These are phyloP conservation scores for Solanum ossicruentum DNA, from an alignment of 257 asterid species.

Conservation along the genomic window DNA sequence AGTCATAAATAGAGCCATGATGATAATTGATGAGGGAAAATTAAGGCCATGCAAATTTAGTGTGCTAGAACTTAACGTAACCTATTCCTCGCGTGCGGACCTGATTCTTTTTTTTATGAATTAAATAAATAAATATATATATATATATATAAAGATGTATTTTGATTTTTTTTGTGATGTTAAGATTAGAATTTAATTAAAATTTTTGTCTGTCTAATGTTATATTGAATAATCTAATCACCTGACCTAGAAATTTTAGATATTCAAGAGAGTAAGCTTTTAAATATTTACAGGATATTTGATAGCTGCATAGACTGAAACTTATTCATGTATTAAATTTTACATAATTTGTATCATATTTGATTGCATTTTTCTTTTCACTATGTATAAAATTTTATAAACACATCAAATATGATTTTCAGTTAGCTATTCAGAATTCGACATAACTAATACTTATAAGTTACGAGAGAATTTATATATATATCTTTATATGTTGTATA, in stretches of 20 bases:
- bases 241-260: background rate
- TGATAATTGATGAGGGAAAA: background rate
- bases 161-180: background rate
- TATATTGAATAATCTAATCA: background rate
- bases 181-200: accelerated
- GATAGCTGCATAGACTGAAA: background rate
- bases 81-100: accelerated
- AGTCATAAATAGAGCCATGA: background rate
- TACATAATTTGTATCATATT: background rate
- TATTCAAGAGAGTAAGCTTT: background rate
- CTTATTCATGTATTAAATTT: background rate
- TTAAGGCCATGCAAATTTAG: background rate
- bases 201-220: background rate
- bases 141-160: background rate
- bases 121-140: background rate
- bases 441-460: background rate
- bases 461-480: background rate
- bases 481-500: too few species aligned
- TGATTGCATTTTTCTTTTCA: background rate
- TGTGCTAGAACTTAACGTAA: background rate
- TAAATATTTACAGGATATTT: background rate
- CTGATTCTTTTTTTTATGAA: background rate
- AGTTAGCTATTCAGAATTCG: background rate
- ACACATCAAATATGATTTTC: background rate
- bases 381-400: background rate